phyloP scores from a whole-genome alignment of 2,329 filamentous ascomycete species.

The Xylariaceae sp. region DNA sequence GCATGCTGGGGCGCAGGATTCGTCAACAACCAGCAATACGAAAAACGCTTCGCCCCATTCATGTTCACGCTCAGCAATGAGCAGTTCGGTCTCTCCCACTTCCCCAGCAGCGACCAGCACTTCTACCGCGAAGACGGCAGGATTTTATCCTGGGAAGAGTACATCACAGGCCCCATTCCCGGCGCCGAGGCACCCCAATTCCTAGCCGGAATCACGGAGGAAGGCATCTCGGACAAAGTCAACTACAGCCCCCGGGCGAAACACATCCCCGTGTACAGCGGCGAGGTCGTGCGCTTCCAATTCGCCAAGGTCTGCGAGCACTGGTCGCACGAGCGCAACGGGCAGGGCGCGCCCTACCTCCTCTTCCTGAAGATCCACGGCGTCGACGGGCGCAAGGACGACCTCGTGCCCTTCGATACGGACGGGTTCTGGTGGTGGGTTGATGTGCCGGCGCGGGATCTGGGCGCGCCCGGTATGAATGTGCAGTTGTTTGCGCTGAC shows the following conservation, averaged over 20 bases:
- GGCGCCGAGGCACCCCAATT: conserved; percentile 43
- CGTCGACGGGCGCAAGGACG: conserved; percentile 59
- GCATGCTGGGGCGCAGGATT: conserved; percentile 87
- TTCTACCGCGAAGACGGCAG: conserved; percentile 74
- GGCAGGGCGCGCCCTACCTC: conserved; percentile 59
- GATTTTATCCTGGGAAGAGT: conserved; percentile 71
- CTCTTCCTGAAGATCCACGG: conserved; percentile 65
- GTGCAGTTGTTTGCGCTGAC: conserved; percentile 60
- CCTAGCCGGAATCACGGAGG: conserved; percentile 41
- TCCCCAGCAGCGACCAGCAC: conserved; percentile 59
- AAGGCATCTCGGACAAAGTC: conserved; percentile 48
- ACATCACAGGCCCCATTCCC: conserved; percentile 57
- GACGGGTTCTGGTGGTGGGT: conserved; percentile 77
- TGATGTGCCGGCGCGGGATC: conserved; percentile 61
- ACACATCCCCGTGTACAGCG: conserved; percentile 55
- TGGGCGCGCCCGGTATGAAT: conserved; percentile 65
- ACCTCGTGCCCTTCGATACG: conserved; percentile 67
- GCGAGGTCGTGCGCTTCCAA: conserved; percentile 64
- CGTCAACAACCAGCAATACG: conserved; percentile 56
- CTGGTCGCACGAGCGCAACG: conserved; percentile 68
- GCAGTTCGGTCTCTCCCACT: conserved; percentile 76
- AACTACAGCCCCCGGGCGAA: conserved; percentile 58
- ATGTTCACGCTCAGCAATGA: conserved; percentile 63
- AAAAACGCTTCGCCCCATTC: conserved; percentile 60
- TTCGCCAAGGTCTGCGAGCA: conserved; percentile 77